These are phyloP conservation scores for Talaromyces thailandensis DNA, from an alignment of 495 filamentous ascomycete genomes.

Conservation along the genomic window DNA sequence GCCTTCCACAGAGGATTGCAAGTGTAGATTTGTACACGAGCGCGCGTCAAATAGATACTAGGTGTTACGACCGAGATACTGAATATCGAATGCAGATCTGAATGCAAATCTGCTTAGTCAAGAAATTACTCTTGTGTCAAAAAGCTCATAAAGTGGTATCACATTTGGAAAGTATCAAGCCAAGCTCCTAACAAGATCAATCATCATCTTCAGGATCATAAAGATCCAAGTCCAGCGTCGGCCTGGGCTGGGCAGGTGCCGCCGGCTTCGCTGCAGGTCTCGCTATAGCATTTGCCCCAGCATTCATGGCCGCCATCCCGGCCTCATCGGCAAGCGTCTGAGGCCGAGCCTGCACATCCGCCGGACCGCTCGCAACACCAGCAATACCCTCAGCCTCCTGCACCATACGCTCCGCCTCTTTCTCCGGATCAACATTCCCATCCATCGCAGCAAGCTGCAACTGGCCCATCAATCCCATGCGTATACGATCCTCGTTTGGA, in stretches of 20 bases:
- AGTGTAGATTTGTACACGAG: no score
- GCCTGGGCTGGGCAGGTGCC: constrained; percentile 24
- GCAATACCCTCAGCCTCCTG: constrained; percentile 28
- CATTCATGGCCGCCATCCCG: constrained; percentile 26
- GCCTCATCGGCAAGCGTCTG: constrained; percentile 23
- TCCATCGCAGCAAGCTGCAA: constrained; percentile 29
- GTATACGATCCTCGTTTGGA: constrained; percentile 39
- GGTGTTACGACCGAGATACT: no score
- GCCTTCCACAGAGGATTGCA: no score
- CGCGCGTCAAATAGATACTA: no score
- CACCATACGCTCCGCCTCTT: constrained; percentile 34
- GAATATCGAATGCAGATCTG: neutral
- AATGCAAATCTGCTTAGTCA: neutral
- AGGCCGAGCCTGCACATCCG: constrained; percentile 10
- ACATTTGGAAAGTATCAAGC: neutral
- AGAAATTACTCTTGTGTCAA: neutral
- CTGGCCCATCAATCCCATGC: constrained; percentile 39
- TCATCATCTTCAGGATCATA: constrained; percentile 42
- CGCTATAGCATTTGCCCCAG: constrained; percentile 18
- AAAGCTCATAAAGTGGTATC: neutral
- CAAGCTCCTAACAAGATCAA: neutral
- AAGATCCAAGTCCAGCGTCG: constrained; percentile 34
- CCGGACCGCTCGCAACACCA: constrained; percentile 21
- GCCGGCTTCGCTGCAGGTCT: constrained; percentile 9
- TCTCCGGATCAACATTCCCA: constrained; percentile 25